Evolutionary conservation across 176 grass and related monocot species (phyloP), one percentile per base, ranked within the genome.

Genomic region (Raddia distichophylla): DNA sequence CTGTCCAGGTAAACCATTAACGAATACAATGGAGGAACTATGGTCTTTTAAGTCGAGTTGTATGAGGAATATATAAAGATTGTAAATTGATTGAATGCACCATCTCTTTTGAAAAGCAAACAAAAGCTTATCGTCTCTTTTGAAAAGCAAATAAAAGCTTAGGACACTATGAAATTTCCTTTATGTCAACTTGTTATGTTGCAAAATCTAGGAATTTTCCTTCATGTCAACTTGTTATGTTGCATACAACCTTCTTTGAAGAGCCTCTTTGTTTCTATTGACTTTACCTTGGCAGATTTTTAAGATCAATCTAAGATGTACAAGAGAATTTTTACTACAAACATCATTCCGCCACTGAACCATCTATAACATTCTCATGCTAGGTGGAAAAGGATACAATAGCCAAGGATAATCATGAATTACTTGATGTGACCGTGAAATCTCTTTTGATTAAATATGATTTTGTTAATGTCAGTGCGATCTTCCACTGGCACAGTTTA

Each of bases 391-490:
- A 62, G 51, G 57, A 16, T 64, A 15, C 15, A 44, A 45, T 22
- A 37, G 71, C 13, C 64, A 33, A 53, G 10, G 12, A 15, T 19
- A n/a, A 47, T 11, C 11, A 33, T 49, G 18, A 43, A 58, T 42
- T 27, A 42, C 46, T 72, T 84, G 27, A 6, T 42, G 51, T 65
- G 50, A 56, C 33, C 62, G 42, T 49, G 13, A 44, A 65, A 34
- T 77, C 37, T 44, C 7, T 58, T 71, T 81, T 80, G 6, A 57
- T 75, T 60, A 40, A 54, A 40, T 70, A 50, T 67, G 35, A 1
- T 67, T 48, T 33, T 71, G 9, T 48, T 67, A 76, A 5, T n/a
- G 13, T 19, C 17, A 49, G 2, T 70, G 52, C 53, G 46, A 53
- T 60, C 5, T 45, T 46, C 60, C 37, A 56, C 16, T 64, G 7